Evolutionary conservation across 257 asterid genomes (phyloP), one percentile per base, ranked within the genome.

Genomic region (Salvia miltiorrhiza): DNA sequence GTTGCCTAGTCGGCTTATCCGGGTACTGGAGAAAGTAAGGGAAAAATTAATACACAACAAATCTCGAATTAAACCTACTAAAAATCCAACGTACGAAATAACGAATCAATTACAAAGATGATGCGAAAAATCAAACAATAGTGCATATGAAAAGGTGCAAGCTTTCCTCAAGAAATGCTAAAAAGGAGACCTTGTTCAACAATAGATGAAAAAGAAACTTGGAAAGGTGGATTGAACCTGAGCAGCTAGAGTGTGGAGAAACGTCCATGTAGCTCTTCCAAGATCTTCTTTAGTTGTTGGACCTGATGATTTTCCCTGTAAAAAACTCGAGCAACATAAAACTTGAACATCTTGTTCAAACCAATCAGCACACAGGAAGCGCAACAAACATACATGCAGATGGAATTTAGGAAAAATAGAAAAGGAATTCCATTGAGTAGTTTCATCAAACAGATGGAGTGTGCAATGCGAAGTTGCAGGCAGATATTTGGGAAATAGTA

Each of bases 241-340:
- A 69, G 97, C 96, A 20, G 91, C 97, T 54, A 93, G 93, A 69
- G 99, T 90, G 85, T 93, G 97, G 79, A 88, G 96, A 77, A 88
- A 86, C 43, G 93, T 90, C 99, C 99, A 90, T 12, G 99, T 91
- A 28, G 96, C 96, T 75, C 93, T 87, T 70, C 99, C 99, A 69
- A 93, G 96, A 16, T 90, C 96, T 73, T 93, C 96, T 81, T 87
- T 93, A 32, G 91, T 82, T 26, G 84, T 87, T 8, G 96, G 96
- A 23, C 83, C 58, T 1, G 88, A 74, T 30, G 80, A 52, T 69
- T 84, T 82, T 37, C 78, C 89, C 94, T 89, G 76, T 58, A 43
- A 9, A 72, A 37, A 47, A 52, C 26, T 24, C 9, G 53, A 77
- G 56, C 40, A 62, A 39, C 66, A 70, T 13, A 7, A 56, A 47